These are phyloP conservation scores for Suhomyces prunicola DNA, from an alignment of 805 yeast genomes.

Conservation along the genomic window DNA sequence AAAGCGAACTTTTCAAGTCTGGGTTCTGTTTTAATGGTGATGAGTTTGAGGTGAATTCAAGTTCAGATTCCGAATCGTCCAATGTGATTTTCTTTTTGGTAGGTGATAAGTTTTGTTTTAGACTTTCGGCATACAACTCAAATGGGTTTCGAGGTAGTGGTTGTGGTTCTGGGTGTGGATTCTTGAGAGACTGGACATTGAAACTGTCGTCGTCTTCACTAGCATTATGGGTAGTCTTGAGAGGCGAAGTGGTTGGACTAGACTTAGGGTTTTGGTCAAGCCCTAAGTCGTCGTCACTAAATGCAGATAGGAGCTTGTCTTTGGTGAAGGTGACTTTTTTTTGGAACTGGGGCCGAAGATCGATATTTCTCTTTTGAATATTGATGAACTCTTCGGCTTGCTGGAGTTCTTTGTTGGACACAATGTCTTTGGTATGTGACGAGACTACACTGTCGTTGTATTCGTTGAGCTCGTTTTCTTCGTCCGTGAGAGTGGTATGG, in stretches of 20 bases:
- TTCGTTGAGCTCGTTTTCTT: constrained; percentile 34
- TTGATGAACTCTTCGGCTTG: constrained; percentile 33
- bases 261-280: constrained; percentile 10
- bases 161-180: background rate
- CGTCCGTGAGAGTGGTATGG: constrained; percentile 34
- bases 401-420: constrained; percentile 25
- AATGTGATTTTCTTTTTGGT: constrained; percentile 17
- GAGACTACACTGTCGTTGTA: constrained; percentile 20
- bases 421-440: constrained; percentile 9
- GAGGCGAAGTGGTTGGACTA: constrained; percentile 35
- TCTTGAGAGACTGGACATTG: constrained; percentile 6
- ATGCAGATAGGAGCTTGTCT: constrained; percentile 31
- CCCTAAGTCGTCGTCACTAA: constrained; percentile 20
- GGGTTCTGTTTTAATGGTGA: constrained; percentile 9
- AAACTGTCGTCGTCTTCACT: constrained; percentile 9
- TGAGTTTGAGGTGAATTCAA: constrained; percentile 10
- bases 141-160: constrained; percentile 26
- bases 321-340: constrained; percentile 27
- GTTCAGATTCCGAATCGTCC: constrained; percentile 29
- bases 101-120: constrained; percentile 26
- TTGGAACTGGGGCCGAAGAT: constrained; percentile 30
- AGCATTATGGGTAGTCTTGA: constrained; percentile 4
- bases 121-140: constrained; percentile 32
- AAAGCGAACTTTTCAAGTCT: background rate
- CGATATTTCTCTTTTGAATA: constrained; percentile 29